Percentiles rank a stretch among this genome's conserved stretches.
Evolutionary conservation across 306 rosid genomes (phyloP).

Genomic region (Mimosa pudica): DNA sequence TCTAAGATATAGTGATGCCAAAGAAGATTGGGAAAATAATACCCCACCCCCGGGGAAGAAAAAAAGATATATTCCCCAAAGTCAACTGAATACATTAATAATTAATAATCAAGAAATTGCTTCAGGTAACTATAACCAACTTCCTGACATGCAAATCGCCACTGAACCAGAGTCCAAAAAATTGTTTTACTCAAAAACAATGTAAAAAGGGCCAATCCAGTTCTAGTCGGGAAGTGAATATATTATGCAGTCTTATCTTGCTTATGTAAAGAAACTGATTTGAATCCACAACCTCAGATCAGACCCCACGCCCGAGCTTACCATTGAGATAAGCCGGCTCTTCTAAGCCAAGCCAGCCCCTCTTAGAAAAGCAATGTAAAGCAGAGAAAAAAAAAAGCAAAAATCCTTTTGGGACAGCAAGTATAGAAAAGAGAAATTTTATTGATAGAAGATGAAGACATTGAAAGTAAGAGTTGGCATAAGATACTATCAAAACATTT

Average conservation of each 20-base stretch:
- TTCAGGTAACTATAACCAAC: conserved; percentile 1
- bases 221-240: too few species aligned
- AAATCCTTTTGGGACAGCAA: not conserved
- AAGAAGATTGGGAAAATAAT: not conserved
- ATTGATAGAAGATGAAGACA: not conserved
- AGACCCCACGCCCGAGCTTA: too few species aligned
- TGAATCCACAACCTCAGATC: too few species aligned
- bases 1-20: not conserved
- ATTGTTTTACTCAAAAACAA: not conserved
- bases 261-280: too few species aligned
- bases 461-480: not conserved
- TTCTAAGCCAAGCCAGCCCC: too few species aligned
- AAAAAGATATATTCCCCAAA: not conserved
- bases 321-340: too few species aligned
- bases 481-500: not conserved
- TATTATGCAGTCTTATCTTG: too few species aligned
- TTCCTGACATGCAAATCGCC: not conserved
- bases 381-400: conserved; percentile 3
- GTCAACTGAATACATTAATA: not conserved
- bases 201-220: not conserved
- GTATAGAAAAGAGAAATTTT: not conserved
- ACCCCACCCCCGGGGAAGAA: not conserved
- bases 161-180: not conserved
- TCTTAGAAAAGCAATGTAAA: conserved; percentile 5
- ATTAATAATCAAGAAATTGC: not conserved